A percentile compares a stretch with the other conserved stretches of the same genome.
Evolutionary conservation across 2,329 filamentous ascomycete genomes (phyloP).

Genomic region (Penicillium verrucosum): DNA sequence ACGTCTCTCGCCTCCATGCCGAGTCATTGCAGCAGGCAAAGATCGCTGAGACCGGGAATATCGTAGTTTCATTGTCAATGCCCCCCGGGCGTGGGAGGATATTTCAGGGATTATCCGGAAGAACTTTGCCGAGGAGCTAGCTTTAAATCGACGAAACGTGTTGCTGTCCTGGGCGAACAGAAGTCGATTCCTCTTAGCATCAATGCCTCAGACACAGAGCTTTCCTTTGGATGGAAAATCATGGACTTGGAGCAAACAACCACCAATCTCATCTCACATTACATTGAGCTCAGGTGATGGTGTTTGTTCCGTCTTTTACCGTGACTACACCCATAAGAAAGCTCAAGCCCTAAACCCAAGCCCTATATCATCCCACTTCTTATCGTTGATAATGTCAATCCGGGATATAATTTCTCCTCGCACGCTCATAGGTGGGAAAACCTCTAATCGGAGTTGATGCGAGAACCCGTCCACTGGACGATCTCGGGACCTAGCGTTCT

Average conservation of each 20-base stretch:
- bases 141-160: too few relatives aligned
- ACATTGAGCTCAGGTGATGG: not conserved
- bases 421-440: conserved; percentile 27
- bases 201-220: not conserved
- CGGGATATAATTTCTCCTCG: conserved; percentile 5
- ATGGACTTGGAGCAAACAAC: not conserved
- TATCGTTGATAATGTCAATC: conserved; percentile 8
- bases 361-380: conserved; percentile 4
- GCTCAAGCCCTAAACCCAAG: conserved; percentile 6
- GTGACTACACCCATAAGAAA: not conserved
- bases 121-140: too few relatives aligned
- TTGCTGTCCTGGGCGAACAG: too few relatives aligned
- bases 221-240: not conserved
- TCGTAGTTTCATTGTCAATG: too few relatives aligned
- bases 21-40: too few relatives aligned
- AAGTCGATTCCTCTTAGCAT: too few relatives aligned
- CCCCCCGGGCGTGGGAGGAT: too few relatives aligned
- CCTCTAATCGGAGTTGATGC: conserved; percentile 15
- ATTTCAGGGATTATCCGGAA: too few relatives aligned
- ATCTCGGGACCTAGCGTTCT: not conserved
- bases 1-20: too few relatives aligned
- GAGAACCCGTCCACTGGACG: not conserved
- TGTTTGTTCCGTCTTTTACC: not conserved
- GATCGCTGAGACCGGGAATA: too few relatives aligned
- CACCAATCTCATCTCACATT: not conserved